Conservation (phyloP, 1,139 yeast species). For the Yamadazyma friedrichii region DNA sequence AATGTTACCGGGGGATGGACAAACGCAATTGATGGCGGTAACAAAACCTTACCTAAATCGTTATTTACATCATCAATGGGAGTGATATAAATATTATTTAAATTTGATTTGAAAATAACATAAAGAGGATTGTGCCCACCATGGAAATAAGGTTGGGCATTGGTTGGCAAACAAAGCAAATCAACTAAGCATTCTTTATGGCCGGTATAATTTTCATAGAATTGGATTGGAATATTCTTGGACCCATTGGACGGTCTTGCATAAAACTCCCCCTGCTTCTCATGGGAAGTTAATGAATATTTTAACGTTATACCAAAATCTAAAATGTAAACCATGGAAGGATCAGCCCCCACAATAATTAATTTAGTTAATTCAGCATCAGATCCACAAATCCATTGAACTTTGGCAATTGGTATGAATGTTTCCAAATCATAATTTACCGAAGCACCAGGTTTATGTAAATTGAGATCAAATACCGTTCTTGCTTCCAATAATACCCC, state of each 20-base stretch:
- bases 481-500: slow-evolving; percentile 77
- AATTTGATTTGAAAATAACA: slow-evolving; percentile 55
- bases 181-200: slow-evolving; percentile 25
- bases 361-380: slow-evolving; percentile 81
- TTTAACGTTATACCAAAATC: slow-evolving; percentile 83
- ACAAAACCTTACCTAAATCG: slow-evolving; percentile 53
- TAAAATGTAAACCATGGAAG: slow-evolving; percentile 59
- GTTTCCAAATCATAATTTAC: slow-evolving; percentile 14
- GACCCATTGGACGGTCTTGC: slow-evolving; percentile 55
- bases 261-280: slow-evolving; percentile 77
- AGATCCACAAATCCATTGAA: slow-evolving; percentile 71
- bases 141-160: slow-evolving; percentile 56
- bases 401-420: slow-evolving; percentile 38
- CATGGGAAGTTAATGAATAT: slow-evolving; percentile 78
- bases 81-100: slow-evolving; percentile 47
- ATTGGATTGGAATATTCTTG: slow-evolving; percentile 29
- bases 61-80: slow-evolving; percentile 45
- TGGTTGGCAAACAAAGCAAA: slow-evolving; percentile 34
- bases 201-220: slow-evolving; percentile 17
- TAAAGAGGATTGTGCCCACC: slow-evolving; percentile 70
- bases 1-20: slow-evolving; percentile 71
- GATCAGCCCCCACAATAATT: slow-evolving; percentile 66
- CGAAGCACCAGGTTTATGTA: slow-evolving; percentile 52
- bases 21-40: slow-evolving; percentile 82
- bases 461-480: slow-evolving; percentile 61